phyloP scores from a whole-genome alignment of 2,329 filamentous ascomycete species.

The Botryosphaeria dothidea region DNA sequence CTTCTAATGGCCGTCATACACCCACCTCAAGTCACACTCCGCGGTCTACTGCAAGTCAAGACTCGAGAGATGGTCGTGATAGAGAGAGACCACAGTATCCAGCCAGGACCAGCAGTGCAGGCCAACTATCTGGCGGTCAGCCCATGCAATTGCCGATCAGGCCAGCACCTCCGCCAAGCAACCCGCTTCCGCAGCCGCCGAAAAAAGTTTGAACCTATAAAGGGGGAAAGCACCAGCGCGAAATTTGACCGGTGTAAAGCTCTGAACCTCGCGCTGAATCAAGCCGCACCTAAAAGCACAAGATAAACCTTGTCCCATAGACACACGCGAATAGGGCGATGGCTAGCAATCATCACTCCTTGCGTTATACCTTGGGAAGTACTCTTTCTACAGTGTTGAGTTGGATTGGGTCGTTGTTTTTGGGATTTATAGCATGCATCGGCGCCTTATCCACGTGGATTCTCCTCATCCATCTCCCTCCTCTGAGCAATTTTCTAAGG shows the following conservation, averaged over 20 bases:
- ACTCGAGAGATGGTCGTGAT: slow-evolving; percentile 30
- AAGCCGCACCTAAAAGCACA: not conserved
- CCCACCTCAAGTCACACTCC: slow-evolving; percentile 22
- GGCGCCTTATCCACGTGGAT: slow-evolving; percentile 10
- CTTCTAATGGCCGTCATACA: slow-evolving; percentile 24
- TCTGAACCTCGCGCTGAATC: not conserved
- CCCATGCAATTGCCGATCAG: slow-evolving; percentile 49
- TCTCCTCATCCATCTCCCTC: not conserved
- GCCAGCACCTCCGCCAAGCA: slow-evolving; percentile 39
- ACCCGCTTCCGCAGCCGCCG: slow-evolving; percentile 18
- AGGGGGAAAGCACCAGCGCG: not conserved
- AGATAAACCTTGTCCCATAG: not conserved
- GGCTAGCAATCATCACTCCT: not conserved
- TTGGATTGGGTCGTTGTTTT: slow-evolving; percentile 7
- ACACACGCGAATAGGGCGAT: not conserved
- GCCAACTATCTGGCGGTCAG: slow-evolving; percentile 30
- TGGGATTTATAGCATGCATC: slow-evolving; percentile 11
- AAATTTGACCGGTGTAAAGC: not conserved
- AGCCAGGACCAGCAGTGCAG: slow-evolving; percentile 44
- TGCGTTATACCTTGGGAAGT: not conserved
- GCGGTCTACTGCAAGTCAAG: slow-evolving; percentile 3
- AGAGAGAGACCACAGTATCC: slow-evolving; percentile 41
- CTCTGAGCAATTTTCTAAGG: slow-evolving; percentile 5
- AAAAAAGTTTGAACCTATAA: not conserved
- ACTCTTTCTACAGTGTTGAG: not conserved